phyloP scores from a whole-genome alignment of 768 basidiomycete genomes.

The Leccinum incarnatum region DNA sequence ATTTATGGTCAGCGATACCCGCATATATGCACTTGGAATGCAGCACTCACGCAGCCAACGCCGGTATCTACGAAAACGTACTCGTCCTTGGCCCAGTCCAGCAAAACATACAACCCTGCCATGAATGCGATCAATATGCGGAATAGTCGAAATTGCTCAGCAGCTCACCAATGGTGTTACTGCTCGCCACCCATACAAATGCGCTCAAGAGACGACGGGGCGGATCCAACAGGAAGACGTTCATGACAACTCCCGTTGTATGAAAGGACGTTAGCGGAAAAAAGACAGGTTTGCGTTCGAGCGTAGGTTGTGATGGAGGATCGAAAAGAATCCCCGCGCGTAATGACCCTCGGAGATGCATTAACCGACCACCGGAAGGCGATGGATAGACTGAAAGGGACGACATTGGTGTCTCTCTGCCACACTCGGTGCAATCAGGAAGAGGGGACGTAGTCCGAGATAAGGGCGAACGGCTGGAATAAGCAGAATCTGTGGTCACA shows the following conservation, averaged over 20 bases:
- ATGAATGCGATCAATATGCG: slow-evolving; percentile 23
- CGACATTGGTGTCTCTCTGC: slow-evolving; percentile 14
- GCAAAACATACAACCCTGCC: slow-evolving; percentile 59
- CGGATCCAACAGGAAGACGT: slow-evolving; percentile 72
- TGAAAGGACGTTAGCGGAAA: slow-evolving; percentile 60
- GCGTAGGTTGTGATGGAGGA: slow-evolving; percentile 2
- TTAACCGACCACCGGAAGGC: slow-evolving; percentile 4
- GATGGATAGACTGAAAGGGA: slow-evolving; percentile 6
- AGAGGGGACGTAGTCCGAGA: slow-evolving; percentile 21
- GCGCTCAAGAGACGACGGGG: slow-evolving; percentile 57
- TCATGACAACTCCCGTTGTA: slow-evolving; percentile 70
- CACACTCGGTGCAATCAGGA: slow-evolving; percentile 16
- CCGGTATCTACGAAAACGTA: slow-evolving; percentile 75
- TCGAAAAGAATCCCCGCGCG: slow-evolving; percentile 15
- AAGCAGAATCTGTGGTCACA: slow-evolving; percentile 5
- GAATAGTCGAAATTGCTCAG: background rate
- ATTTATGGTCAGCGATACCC: slow-evolving; percentile 1
- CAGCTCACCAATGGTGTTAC: slow-evolving; percentile 32
- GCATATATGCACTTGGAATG: background rate
- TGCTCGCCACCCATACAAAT: slow-evolving; percentile 62
- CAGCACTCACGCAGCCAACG: slow-evolving; percentile 61
- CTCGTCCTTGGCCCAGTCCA: slow-evolving; percentile 63
- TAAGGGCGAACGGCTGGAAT: slow-evolving; percentile 22
- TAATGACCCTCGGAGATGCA: slow-evolving; percentile 2
- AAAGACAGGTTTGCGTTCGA: slow-evolving; percentile 33